Base-by-base conservation (phyloP, 768 basidiomycete species). In the Tulasnella sp. region DNA sequence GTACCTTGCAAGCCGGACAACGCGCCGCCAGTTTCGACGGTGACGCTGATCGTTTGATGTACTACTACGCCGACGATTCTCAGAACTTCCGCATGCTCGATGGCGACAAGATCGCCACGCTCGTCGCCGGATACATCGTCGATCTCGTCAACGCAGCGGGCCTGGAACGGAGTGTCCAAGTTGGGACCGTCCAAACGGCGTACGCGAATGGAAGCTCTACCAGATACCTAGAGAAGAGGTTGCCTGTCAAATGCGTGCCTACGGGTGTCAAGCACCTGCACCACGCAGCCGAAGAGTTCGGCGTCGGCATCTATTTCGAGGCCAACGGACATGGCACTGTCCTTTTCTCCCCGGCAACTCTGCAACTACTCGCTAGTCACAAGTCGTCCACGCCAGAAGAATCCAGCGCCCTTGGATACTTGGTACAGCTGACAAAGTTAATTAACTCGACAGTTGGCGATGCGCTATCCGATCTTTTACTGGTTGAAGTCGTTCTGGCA, bases 371-470 rank as follows among this genome's bases (percentile, higher is more conserved):
- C 37, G 64, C 71, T 29, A 69, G 72, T 21, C 73, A 87, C 65
- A 74, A 85, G 62, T 84, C 94, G 2, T 77, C 80, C 37, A 88
- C 88, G 2, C 82, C 87, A 19, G 84, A 86, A 8, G 89, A 94
- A 63, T 80, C 79, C 17, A 86, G 82, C 17, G 85, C 87, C 42
- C 75, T 91, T 43, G 79, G 76, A 53, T 80, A 91, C 65, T 74
- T 99, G 34, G 73, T 77, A 48, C 83, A 84, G 62, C 74, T 97
- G 57, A 82, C 82, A 12, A 74, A 85, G 32, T 73, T 98, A 42
- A 93, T 98, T 71, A 99, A 99, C 65, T 94, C 98, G 70, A 93
- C 96, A 7, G 94, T 99, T 40, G 96, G 96, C 2, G 96, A 99
- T 70, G 94, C 92, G 5, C 74, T 97, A 19, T 93, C 89, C 12